A percentile compares a stretch with the other conserved stretches of the same genome.
phyloP scores from a whole-genome alignment of 106 monocot genomes.

The Iris macrosiphon region DNA sequence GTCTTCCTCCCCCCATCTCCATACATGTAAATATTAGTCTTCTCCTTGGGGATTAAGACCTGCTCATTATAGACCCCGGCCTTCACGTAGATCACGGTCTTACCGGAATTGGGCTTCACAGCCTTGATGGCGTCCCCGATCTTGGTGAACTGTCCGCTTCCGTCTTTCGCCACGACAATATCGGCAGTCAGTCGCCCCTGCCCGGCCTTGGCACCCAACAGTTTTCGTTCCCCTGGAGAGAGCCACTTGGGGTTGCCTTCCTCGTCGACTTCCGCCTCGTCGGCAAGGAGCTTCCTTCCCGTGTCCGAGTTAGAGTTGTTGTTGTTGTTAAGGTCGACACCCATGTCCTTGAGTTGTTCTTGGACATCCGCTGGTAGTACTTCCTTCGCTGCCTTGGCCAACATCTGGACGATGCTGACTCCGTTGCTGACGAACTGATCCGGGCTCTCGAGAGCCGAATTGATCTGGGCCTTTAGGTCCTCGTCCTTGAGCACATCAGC shows the following conservation, averaged over 20 bases:
- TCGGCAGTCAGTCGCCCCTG: constrained; percentile 27
- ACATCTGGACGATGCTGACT: too few relatives aligned
- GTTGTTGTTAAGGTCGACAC: too few relatives aligned
- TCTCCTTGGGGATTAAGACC: constrained; percentile 20
- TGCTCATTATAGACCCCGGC: constrained; percentile 73
- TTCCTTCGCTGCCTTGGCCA: not conserved
- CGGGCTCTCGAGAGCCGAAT: too few relatives aligned
- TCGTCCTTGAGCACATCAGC: too few relatives aligned
- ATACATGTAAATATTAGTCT: constrained; percentile 47
- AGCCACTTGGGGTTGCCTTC: constrained; percentile 60
- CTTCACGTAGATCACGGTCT: constrained; percentile 69
- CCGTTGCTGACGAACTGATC: too few relatives aligned
- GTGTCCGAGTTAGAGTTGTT: not conserved
- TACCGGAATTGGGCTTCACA: constrained; percentile 34
- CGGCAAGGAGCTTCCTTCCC: constrained; percentile 18
- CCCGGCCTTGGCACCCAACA: constrained; percentile 32
- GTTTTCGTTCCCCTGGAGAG: constrained; percentile 36
- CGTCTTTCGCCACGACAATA: constrained; percentile 63
- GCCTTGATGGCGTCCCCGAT: constrained; percentile 59
- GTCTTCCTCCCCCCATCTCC: constrained; percentile 54
- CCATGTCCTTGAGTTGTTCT: not conserved
- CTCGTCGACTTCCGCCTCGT: too few relatives aligned
- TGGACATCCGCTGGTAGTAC: constrained; percentile 31
- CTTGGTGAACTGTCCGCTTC: constrained; percentile 55
- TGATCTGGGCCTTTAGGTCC: too few relatives aligned